Evolutionary conservation across 2,329 filamentous ascomycete genomes (phyloP).

Genomic region (Ophiostoma piceae): DNA sequence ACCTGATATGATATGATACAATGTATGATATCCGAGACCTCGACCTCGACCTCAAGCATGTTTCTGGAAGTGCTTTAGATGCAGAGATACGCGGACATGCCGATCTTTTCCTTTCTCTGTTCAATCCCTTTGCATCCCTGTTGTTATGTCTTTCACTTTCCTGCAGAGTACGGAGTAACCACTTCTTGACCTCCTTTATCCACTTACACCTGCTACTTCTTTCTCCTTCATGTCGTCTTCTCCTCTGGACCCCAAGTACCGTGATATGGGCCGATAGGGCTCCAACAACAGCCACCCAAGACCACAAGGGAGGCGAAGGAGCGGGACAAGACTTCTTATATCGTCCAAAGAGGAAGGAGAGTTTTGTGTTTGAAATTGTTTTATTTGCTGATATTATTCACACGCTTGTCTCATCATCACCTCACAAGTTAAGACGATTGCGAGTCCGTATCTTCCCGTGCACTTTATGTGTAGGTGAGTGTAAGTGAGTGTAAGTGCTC

Average conservation of each 20-base stretch:
- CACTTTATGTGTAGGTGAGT: background rate
- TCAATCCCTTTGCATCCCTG: background rate
- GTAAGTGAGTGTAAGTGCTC: too few relatives aligned
- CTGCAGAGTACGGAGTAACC: too few relatives aligned
- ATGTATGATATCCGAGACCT: background rate
- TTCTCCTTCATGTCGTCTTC: background rate
- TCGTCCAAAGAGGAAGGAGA: conserved; percentile 14
- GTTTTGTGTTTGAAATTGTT: too few relatives aligned
- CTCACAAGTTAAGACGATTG: background rate
- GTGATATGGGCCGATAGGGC: conserved; percentile 13
- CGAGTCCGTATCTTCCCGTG: background rate
- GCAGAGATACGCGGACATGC: background rate
- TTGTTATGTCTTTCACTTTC: background rate
- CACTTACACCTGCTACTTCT: background rate
- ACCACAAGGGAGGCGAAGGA: background rate
- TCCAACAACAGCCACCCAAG: background rate
- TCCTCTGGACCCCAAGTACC: conserved; percentile 6
- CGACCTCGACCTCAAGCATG: background rate
- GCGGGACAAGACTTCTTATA: background rate
- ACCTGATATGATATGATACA: background rate
- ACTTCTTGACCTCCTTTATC: too few relatives aligned
- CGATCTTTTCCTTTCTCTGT: background rate
- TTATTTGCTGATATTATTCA: too few relatives aligned
- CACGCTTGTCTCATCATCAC: background rate
- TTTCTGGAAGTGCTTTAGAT: background rate